Evolutionary conservation across 2,329 filamentous ascomycete species (phyloP).

Genomic region (Chaetomiaceae sp.): DNA sequence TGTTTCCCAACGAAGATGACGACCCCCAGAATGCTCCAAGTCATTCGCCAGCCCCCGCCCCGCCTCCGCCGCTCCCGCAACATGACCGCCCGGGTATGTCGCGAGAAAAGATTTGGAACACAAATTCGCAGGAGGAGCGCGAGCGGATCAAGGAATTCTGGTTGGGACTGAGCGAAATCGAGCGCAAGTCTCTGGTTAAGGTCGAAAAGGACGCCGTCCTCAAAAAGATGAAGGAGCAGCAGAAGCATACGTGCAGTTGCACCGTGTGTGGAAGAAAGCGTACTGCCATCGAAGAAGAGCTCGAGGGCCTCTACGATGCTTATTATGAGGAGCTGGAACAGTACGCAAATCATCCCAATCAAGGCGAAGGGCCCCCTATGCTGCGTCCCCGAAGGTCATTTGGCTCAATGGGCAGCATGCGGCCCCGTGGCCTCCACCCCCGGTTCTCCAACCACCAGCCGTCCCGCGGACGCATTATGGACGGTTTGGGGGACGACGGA

Average conservation of each 20-base stretch:
- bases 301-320: conserved; percentile 95
- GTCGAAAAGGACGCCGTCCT: conserved; percentile 98
- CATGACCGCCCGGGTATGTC: conserved; percentile 45
- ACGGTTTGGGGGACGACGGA: conserved; percentile 56
- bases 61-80: conserved; percentile 22
- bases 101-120: conserved; percentile 95
- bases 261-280: conserved; percentile 95
- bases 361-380: conserved; percentile 66
- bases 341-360: conserved; percentile 78
- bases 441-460: conserved; percentile 63
- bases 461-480: conserved; percentile 69
- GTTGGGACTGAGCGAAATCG: conserved; percentile 88
- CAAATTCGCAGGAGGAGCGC: conserved; percentile 86
- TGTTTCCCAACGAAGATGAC: conserved; percentile 21
- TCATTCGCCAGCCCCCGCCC: conserved; percentile 6
- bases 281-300: conserved; percentile 94
- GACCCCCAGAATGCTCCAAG: conserved; percentile 17
- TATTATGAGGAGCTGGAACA: conserved; percentile 98
- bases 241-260: conserved; percentile 98
- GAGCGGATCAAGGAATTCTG: conserved; percentile 98
- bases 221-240: conserved; percentile 99
- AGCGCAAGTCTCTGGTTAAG: conserved; percentile 91
- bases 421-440: conserved; percentile 54
- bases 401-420: conserved; percentile 50
- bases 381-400: conserved; percentile 64